phyloP scores from a whole-genome alignment of 2,329 filamentous ascomycete genomes.

The Graphiopsis chlorocephala region DNA sequence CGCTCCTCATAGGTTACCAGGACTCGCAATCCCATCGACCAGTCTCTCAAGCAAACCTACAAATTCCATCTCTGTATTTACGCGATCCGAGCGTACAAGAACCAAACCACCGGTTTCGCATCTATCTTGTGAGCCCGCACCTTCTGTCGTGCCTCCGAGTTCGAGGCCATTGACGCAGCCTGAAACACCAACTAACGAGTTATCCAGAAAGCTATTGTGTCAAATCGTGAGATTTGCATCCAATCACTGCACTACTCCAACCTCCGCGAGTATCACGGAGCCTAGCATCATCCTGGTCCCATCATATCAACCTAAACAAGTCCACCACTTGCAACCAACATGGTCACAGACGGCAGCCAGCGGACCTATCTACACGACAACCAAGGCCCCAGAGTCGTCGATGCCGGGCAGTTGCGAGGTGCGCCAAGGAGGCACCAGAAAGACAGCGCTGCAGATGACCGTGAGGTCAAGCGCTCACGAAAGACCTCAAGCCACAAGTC shows the following conservation, averaged over 20 bases:
- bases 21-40: not conserved
- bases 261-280: not conserved
- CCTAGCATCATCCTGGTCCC: conserved; percentile 8
- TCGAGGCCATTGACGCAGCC: conserved; percentile 1
- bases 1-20: conserved; percentile 3
- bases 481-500: conserved; percentile 20
- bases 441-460: conserved; percentile 10
- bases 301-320: not conserved
- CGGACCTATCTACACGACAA: conserved; percentile 28
- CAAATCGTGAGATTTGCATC: not conserved
- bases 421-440: conserved; percentile 11
- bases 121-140: conserved; percentile 14
- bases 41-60: not conserved
- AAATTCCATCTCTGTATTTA: not conserved
- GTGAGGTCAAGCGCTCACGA: conserved; percentile 8
- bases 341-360: conserved; percentile 11
- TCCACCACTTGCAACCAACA: not conserved
- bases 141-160: conserved; percentile 11
- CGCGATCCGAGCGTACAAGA: not conserved
- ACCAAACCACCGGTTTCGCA: not conserved
- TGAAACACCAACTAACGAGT: conserved; percentile 14
- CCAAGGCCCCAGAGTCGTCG: conserved; percentile 30
- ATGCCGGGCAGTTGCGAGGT: conserved; percentile 19
- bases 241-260: not conserved
- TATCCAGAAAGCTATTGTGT: not conserved